Base-by-base conservation (phyloP, 805 yeast species). In the Blastobotrys peoriensis region DNA sequence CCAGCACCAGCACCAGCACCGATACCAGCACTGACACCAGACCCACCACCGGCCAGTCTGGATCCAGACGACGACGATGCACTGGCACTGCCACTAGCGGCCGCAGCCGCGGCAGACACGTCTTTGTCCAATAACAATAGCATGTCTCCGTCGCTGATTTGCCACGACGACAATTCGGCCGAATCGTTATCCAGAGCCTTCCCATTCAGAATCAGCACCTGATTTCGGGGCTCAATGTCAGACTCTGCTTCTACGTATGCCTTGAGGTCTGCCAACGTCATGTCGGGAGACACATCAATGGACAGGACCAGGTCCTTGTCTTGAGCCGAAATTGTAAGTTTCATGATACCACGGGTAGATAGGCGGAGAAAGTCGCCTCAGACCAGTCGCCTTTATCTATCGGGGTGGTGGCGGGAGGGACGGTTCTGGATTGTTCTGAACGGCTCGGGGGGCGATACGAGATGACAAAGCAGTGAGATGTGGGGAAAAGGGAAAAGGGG, bases 211-310 rank as follows among this genome's bases (percentile, higher is more conserved):
- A 67, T 58, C 38, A 86, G 54, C n/a, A 67, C 61, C 56, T 82
- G 84, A 13, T 64, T 54, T 0, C 59, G 54, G 3, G 73, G 64
- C 8, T 68, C 65, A 41, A 82, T 71, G 10, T 68, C 72, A 5
- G 87, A 73, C 56, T 86, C 95, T 1, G 82, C 78, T 48, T 81
- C 82, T 6, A 88, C 58, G 51, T 82, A 78, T 0, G 91, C 94
- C 47, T 76, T 71, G 52, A 89, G 73, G 59, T 88, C 96, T 10
- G 61, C 68, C 6, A 87, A 59, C 0, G 78, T 60, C 69, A 87
- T 73, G 10, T 81, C 83, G 1, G 67, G 75, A 3, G 86, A 74
- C 3, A 86, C 73, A 42, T 87, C 95, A 1, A 85, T 71, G 2
- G 65, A 62, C 43, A 73, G 61, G 8, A 79, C 66, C 27, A 66